phyloP scores from a whole-genome alignment of 192 early-diverging fungal genomes.

The Coemansia sp. region DNA sequence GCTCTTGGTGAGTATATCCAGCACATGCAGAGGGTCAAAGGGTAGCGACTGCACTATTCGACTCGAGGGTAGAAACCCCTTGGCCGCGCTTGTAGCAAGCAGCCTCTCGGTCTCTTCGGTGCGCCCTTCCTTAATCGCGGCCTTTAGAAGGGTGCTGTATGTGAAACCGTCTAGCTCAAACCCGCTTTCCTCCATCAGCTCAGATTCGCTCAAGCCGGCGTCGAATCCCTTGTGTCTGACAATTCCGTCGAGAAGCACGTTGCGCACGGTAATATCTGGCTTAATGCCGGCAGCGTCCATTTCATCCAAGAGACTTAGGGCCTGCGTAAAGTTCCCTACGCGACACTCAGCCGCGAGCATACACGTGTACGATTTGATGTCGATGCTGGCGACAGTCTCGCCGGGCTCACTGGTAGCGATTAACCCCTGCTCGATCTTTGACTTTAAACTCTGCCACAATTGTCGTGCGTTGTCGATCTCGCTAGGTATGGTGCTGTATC shows the following conservation, averaged over 20 bases:
- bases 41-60: constrained; percentile 22
- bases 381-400: constrained; percentile 10
- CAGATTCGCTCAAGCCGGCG: constrained; percentile 29
- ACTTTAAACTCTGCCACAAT: constrained; percentile 38
- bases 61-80: constrained; percentile 27
- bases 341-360: constrained; percentile 39
- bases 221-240: constrained; percentile 23
- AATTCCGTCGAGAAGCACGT: constrained; percentile 36
- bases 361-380: constrained; percentile 38
- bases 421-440: constrained; percentile 6
- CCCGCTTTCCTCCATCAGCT: constrained; percentile 36
- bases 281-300: constrained; percentile 25
- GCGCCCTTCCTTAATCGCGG: constrained; percentile 21
- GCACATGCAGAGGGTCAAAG: constrained; percentile 21
- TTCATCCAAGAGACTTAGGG: constrained; percentile 28
- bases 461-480: constrained; percentile 38
- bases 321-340: constrained; percentile 26
- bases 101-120: constrained; percentile 19
- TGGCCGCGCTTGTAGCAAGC: constrained; percentile 11
- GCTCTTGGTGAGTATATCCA: constrained; percentile 19
- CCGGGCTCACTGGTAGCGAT: constrained; percentile 11
- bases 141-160: constrained; percentile 27
- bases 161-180: constrained; percentile 24
- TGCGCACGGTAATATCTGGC: constrained; percentile 43
- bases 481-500: constrained; percentile 22